A percentile compares a stretch with the other conserved stretches of the same genome.
phyloP scores from a whole-genome alignment of 2,329 filamentous ascomycete species.

The Mycosphaerella arachidis region DNA sequence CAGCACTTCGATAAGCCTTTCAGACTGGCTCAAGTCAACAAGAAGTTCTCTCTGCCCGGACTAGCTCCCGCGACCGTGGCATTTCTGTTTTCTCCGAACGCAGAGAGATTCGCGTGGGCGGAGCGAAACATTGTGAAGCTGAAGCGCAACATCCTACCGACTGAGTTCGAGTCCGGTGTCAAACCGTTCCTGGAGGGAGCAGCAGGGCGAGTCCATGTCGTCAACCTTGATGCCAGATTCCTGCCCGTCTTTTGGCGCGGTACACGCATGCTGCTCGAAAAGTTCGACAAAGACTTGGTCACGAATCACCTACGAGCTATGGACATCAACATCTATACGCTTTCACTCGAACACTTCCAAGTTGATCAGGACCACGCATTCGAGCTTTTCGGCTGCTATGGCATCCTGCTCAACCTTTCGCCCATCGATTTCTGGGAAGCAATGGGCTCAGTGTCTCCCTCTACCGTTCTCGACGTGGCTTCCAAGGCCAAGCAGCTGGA shows the following conservation, averaged over 20 bases:
- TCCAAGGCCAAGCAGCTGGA: constrained; percentile 67
- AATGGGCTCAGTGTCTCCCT: constrained; percentile 73
- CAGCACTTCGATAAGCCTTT: constrained; percentile 78
- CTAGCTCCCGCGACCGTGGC: constrained; percentile 77
- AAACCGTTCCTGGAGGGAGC: constrained; percentile 65
- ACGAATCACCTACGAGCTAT: constrained; percentile 73
- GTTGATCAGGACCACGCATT: constrained; percentile 53
- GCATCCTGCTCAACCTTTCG: constrained; percentile 67
- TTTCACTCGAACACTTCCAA: constrained; percentile 61
- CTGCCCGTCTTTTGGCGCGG: constrained; percentile 77
- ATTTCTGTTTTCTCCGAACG: constrained; percentile 75
- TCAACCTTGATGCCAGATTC: constrained; percentile 47
- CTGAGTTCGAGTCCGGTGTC: constrained; percentile 85
- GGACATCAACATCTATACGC: constrained; percentile 62
- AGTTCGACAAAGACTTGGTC: constrained; percentile 68
- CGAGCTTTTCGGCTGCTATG: constrained; percentile 66
- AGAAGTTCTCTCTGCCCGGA: constrained; percentile 68
- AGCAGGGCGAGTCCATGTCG: constrained; percentile 58
- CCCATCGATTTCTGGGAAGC: constrained; percentile 83
- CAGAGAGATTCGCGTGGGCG: constrained; percentile 63
- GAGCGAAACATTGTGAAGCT: constrained; percentile 63
- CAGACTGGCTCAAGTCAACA: constrained; percentile 70
- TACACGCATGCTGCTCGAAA: constrained; percentile 67
- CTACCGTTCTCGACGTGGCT: constrained; percentile 76
- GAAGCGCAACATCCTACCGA: constrained; percentile 58